Conservation (phyloP, 2,329 filamentous ascomycete species). For the Aspergillus ochraceus region DNA sequence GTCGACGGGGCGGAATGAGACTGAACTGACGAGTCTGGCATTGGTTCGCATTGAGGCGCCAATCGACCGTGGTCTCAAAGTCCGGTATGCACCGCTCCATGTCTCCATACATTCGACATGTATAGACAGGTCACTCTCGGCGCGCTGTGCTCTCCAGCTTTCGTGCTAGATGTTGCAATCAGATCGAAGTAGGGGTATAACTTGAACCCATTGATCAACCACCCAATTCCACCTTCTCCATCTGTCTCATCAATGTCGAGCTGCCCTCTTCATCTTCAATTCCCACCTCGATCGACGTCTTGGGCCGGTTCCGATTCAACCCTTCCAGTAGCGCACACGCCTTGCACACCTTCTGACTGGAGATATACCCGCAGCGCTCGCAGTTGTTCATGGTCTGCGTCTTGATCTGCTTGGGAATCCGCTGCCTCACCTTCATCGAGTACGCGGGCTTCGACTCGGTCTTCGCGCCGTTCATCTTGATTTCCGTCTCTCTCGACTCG, state of each 20-base stretch:
- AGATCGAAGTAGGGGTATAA: not conserved
- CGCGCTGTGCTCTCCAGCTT: not conserved
- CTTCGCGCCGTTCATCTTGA: slow-evolving; percentile 46
- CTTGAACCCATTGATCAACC: slow-evolving; percentile 24
- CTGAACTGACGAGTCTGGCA: too few relatives aligned
- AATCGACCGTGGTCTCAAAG: too few relatives aligned
- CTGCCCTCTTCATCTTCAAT: slow-evolving; percentile 53
- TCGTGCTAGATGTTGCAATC: not conserved
- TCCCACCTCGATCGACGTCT: slow-evolving; percentile 45
- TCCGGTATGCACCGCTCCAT: too few relatives aligned
- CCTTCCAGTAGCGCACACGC: slow-evolving; percentile 88
- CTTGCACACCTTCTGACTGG: slow-evolving; percentile 90
- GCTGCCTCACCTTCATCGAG: not conserved
- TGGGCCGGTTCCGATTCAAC: slow-evolving; percentile 71
- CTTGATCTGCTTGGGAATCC: slow-evolving; percentile 49
- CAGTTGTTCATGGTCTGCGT: slow-evolving; percentile 69
- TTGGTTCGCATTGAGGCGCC: too few relatives aligned
- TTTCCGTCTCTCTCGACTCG: slow-evolving; percentile 64
- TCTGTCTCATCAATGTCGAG: slow-evolving; percentile 52
- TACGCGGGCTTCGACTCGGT: slow-evolving; percentile 8
- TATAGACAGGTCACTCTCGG: too few relatives aligned
- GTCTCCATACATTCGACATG: too few relatives aligned
- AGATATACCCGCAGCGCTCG: slow-evolving; percentile 88
- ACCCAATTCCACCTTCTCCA: slow-evolving; percentile 49
- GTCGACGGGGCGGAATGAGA: too few relatives aligned